Evolutionary conservation across 2,329 filamentous ascomycete genomes (phyloP).

Genomic region (Claviceps cyperi): DNA sequence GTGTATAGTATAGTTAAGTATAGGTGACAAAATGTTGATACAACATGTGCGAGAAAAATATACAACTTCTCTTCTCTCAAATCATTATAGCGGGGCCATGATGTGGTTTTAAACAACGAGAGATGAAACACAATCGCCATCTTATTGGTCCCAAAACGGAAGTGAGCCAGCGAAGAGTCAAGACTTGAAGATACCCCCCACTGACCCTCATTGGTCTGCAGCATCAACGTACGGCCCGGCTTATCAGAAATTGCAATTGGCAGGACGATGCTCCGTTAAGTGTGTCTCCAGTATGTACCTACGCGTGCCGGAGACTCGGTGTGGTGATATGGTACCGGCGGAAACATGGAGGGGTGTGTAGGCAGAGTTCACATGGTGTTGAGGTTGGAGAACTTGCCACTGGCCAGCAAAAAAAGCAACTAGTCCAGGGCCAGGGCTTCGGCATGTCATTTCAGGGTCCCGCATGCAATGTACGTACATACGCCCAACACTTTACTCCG

Average conservation of each 20-base stretch:
- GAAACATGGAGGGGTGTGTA: background rate
- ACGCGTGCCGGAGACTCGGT: background rate
- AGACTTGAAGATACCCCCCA: slow-evolving; percentile 1
- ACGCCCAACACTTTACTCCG: no score
- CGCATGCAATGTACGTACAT: background rate
- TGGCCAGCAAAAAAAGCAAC: background rate
- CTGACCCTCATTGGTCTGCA: background rate
- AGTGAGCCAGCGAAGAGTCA: background rate
- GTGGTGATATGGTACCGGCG: background rate
- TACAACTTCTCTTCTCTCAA: background rate
- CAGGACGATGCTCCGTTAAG: background rate
- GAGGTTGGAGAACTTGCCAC: background rate
- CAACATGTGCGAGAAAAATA: background rate
- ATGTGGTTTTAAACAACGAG: background rate
- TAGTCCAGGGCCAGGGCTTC: background rate
- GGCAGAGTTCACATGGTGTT: background rate
- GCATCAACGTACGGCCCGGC: no score
- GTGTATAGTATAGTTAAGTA: no score
- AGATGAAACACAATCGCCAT: background rate
- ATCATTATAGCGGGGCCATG: background rate
- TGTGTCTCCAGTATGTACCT: background rate
- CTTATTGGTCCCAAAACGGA: background rate
- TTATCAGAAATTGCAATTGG: background rate
- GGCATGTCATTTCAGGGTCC: slow-evolving; percentile 1
- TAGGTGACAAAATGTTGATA: no score